phyloP scores from a whole-genome alignment of 495 filamentous ascomycete species.

The Apiosordaria backusii region DNA sequence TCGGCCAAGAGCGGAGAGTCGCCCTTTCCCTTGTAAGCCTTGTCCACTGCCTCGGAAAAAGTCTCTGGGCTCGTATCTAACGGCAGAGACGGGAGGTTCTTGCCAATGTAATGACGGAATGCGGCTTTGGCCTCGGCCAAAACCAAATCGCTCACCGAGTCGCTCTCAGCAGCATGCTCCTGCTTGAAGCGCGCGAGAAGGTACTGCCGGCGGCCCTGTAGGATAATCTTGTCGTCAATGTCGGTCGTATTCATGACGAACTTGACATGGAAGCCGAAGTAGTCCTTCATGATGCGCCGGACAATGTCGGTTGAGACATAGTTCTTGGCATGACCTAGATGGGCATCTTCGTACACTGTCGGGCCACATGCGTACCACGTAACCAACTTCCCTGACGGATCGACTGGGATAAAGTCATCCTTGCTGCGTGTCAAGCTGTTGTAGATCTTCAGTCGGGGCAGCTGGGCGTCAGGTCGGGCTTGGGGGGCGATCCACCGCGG shows the following conservation, averaged over 20 bases:
- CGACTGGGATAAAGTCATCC: slow-evolving; percentile 66
- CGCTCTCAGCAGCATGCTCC: slow-evolving; percentile 24
- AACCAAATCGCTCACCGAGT: slow-evolving; percentile 22
- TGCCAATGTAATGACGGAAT: slow-evolving; percentile 27
- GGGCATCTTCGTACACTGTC: slow-evolving; percentile 78
- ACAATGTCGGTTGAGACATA: slow-evolving; percentile 83
- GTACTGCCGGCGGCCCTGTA: slow-evolving; percentile 67
- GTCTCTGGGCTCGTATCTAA: slow-evolving; percentile 25
- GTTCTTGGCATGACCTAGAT: slow-evolving; percentile 74
- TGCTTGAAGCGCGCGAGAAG: slow-evolving; percentile 51
- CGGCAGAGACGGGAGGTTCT: slow-evolving; percentile 28
- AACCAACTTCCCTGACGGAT: slow-evolving; percentile 53
- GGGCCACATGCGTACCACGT: slow-evolving; percentile 78
- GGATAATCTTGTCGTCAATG: slow-evolving; percentile 84
- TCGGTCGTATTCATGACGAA: slow-evolving; percentile 85
- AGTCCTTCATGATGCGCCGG: slow-evolving; percentile 69
- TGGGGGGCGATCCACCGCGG: slow-evolving; percentile 27
- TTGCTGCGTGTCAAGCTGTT: slow-evolving; percentile 67
- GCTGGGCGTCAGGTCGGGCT: slow-evolving; percentile 17
- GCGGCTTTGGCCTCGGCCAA: slow-evolving; percentile 25
- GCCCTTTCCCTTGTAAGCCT: slow-evolving; percentile 25
- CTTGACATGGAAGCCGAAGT: slow-evolving; percentile 68
- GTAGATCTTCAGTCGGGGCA: slow-evolving; percentile 49
- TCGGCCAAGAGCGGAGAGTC: too few species aligned
- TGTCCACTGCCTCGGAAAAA: slow-evolving; percentile 23